Evolutionary conservation across 2,329 filamentous ascomycete genomes (phyloP).

Genomic region (Dissoconium aciculare): DNA sequence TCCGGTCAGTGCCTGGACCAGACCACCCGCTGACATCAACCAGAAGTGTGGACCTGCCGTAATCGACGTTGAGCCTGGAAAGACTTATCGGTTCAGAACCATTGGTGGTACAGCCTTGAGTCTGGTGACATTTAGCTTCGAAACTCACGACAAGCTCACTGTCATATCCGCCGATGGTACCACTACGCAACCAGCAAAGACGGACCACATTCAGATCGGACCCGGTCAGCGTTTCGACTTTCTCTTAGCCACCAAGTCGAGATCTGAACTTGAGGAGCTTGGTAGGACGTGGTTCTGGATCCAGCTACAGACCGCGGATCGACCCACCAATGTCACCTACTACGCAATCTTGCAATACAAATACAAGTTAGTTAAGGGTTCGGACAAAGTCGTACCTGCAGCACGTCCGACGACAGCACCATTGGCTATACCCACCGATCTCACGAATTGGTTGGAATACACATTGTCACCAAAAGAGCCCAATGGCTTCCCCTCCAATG

Average conservation of each 20-base stretch:
- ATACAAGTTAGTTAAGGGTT: background rate
- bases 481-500: constrained; percentile 22
- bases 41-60: constrained; percentile 24
- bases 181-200: constrained; percentile 36
- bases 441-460: constrained; percentile 26
- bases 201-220: constrained; percentile 40
- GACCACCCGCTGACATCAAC: background rate
- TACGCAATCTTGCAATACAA: constrained; percentile 37
- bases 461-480: constrained; percentile 22
- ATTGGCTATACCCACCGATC: constrained; percentile 20
- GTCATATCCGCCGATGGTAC: constrained; percentile 45
- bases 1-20: background rate
- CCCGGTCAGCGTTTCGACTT: constrained; percentile 47
- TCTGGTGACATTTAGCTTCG: constrained; percentile 39
- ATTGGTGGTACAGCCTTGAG: constrained; percentile 44
- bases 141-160: constrained; percentile 40
- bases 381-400: constrained; percentile 16
- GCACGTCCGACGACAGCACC: background rate
- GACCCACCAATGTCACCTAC: constrained; percentile 31
- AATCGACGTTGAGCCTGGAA: constrained; percentile 44
- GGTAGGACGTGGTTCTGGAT: constrained; percentile 29
- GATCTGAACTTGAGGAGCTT: constrained; percentile 27
- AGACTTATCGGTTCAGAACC: constrained; percentile 47
- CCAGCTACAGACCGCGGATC: constrained; percentile 37
- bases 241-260: constrained; percentile 39